Percentiles rank a stretch among this genome's conserved stretches.
phyloP scores from a whole-genome alignment of 768 basidiomycete genomes.

The Suillus fuscotomentosus region DNA sequence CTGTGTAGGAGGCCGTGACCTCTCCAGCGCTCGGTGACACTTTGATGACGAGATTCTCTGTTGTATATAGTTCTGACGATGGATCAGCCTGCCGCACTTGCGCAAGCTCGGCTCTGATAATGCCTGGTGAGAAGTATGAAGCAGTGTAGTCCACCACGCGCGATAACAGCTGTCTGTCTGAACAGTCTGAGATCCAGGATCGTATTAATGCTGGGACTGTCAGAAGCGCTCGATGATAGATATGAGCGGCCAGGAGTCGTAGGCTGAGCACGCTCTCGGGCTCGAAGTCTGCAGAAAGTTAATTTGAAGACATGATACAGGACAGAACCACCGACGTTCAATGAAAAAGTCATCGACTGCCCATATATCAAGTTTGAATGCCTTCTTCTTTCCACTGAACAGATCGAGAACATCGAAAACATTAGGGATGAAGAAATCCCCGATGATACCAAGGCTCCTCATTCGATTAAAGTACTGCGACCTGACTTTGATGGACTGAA shows the following conservation, averaged over 20 bases:
- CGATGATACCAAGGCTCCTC: conserved; percentile 64
- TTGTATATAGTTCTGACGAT: conserved; percentile 50
- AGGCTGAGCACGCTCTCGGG: conserved; percentile 49
- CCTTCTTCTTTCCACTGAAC: conserved; percentile 59
- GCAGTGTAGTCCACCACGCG: conserved; percentile 79
- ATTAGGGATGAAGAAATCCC: conserved; percentile 64
- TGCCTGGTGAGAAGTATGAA: conserved; percentile 82
- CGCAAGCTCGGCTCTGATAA: conserved; percentile 81
- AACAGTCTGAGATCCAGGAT: conserved; percentile 82
- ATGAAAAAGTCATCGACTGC: conserved; percentile 81
- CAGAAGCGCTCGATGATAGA: conserved; percentile 85
- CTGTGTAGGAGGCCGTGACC: conserved; percentile 77
- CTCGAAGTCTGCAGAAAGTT: conserved; percentile 51
- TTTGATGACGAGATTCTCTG: conserved; percentile 80
- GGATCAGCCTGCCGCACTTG: conserved; percentile 59
- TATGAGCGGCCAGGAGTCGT: conserved; percentile 75
- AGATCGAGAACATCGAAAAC: conserved; percentile 67
- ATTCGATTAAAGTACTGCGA: conserved; percentile 86
- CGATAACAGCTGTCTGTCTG: conserved; percentile 83
- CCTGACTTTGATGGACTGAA: conserved; percentile 84
- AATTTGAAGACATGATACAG: conserved; percentile 1
- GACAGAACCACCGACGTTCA: conserved; percentile 48
- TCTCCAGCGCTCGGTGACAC: conserved; percentile 74
- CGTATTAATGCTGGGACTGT: conserved; percentile 85
- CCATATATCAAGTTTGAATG: conserved; percentile 85